These are phyloP conservation scores for Neurospora sp. DNA, from an alignment of 495 filamentous ascomycete genomes.

Conservation along the genomic window DNA sequence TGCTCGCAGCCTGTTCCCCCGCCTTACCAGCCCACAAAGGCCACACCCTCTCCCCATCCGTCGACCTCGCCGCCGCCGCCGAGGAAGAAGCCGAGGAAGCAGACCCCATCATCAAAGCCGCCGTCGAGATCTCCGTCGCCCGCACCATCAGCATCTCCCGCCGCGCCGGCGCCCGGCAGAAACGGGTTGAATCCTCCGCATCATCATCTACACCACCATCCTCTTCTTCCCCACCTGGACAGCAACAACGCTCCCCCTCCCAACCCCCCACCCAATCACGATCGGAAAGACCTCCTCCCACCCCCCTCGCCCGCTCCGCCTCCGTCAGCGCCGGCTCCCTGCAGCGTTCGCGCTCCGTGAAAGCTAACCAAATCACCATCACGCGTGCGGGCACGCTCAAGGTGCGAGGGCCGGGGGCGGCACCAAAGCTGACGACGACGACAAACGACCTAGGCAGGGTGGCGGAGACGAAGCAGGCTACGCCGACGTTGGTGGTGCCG, in stretches of 20 bases:
- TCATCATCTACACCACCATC: neutral
- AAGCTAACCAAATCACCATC: neutral
- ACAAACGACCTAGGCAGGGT: conserved; percentile 20
- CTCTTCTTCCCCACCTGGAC: neutral
- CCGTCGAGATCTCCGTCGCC: conserved; percentile 49
- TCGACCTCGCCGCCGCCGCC: conserved; percentile 10
- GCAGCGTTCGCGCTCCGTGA: conserved; percentile 3
- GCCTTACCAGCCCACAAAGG: conserved; percentile 20
- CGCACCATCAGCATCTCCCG: conserved; percentile 49
- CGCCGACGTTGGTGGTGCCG: conserved; percentile 27
- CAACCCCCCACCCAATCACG: conserved; percentile 24
- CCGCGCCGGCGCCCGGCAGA: conserved; percentile 1
- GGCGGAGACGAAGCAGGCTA: conserved; percentile 27
- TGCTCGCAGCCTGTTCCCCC: conserved; percentile 11
- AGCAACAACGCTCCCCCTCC: conserved; percentile 39
- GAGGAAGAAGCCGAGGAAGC: conserved; percentile 19
- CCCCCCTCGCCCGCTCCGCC: neutral
- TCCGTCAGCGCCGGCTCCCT: conserved; percentile 5
- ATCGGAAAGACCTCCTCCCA: neutral
- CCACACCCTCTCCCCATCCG: conserved; percentile 17
- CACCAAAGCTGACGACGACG: conserved; percentile 9
- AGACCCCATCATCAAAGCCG: conserved; percentile 29
- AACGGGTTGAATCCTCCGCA: neutral
- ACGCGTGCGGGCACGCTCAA: neutral
- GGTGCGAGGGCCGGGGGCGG: conserved; percentile 7